Base-by-base conservation (phyloP, 495 filamentous ascomycete genomes). In the Lasiosphaeria ovina region DNA sequence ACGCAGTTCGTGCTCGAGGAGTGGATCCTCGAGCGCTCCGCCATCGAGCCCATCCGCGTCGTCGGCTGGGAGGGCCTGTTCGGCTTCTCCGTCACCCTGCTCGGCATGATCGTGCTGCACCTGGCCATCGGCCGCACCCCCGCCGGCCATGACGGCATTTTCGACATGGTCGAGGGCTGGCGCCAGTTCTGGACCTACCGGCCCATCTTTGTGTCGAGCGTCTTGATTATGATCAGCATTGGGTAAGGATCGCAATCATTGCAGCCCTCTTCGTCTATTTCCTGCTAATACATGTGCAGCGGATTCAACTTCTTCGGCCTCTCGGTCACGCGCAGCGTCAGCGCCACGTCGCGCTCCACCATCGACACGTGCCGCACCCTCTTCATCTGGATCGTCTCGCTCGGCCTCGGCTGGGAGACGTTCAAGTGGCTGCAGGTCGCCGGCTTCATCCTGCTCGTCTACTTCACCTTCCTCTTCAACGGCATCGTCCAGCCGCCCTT, bases 231-330 rank as follows among this genome's bases (percentile, higher is more conserved):
- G 94, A 84, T 98, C 65, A 93, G 89, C 69, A 98, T 98, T 69
- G 92, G 92, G 88, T 94, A 83, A 71, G 87, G 2, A 24, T 24
- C 24, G 2, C 24, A 24, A 24, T 24, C 2, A 24, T 2, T 24
- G 2, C 24, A 24, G 24, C 2, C 24, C 24, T 12, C 24, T 12
- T 35, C n/a, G 10, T 24, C 1, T 35, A 3, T 11, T 55, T 3
- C 11, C 31, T 40, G 6, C 49, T 58, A 36, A 51, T 35, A 0
- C 4, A 36, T 14, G 57, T 16, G 6, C 66, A 93, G 92, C 42
- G 92, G 93, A 54, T 98, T 97, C 85, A 98, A 98, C 77, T 98
- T 93, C 80, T 98, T 98, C 75, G 94, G 94, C 35, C 85, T 98
- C 14, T 90, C 87, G 5, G 93, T 98, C 7, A 98, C 94, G 3